Conservation (phyloP, 805 yeast genomes). For the Lipomyces anomalus region DNA sequence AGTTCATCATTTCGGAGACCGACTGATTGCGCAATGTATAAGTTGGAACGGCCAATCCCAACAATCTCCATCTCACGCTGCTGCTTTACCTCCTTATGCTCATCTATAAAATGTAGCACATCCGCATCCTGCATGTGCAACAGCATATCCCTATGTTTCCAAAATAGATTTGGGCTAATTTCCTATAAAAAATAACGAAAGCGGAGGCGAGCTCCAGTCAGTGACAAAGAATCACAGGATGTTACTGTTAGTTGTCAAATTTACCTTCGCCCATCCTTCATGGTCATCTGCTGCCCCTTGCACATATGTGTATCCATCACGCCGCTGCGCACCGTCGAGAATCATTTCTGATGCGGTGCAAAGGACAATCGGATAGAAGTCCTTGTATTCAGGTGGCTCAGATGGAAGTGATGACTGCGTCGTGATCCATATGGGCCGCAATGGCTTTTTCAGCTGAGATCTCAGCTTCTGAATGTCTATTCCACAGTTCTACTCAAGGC, state of each 20-base stretch:
- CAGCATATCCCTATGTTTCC: slow-evolving; percentile 42
- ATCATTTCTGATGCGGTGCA: slow-evolving; percentile 60
- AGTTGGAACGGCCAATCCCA: no score
- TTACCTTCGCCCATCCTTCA: slow-evolving; percentile 64
- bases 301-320: slow-evolving; percentile 54
- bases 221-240: slow-evolving; percentile 49
- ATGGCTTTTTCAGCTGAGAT: slow-evolving; percentile 41
- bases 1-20: no score
- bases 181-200: no score
- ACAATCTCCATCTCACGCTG: no score
- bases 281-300: slow-evolving; percentile 97
- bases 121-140: slow-evolving; percentile 9
- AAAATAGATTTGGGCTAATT: no score
- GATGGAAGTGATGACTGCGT: slow-evolving; percentile 45
- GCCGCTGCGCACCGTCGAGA: slow-evolving; percentile 51
- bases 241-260: slow-evolving; percentile 31
- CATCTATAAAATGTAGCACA: not conserved
- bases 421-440: slow-evolving; percentile 65
- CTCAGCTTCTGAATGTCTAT: slow-evolving; percentile 37
- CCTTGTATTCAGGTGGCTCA: slow-evolving; percentile 33
- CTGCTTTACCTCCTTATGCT: not conserved
- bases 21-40: no score
- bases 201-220: no score
- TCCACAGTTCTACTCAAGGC: slow-evolving; percentile 28
- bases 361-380: slow-evolving; percentile 42